Percentiles rank a stretch among this genome's conserved stretches.
Conservation (phyloP, 495 filamentous ascomycete genomes). For the Terfezia claveryi region DNA sequence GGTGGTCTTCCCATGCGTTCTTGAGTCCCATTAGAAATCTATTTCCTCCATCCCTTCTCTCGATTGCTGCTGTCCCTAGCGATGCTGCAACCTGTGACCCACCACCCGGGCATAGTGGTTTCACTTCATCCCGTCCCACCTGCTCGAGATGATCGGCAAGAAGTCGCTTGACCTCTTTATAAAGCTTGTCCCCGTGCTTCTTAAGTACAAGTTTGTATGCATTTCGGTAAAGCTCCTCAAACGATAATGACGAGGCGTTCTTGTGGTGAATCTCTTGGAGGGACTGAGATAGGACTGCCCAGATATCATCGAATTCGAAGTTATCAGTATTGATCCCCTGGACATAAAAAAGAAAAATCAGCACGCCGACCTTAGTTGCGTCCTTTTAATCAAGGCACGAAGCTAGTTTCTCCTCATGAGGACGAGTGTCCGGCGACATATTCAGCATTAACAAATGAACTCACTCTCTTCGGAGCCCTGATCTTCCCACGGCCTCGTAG, state of each 20-base stretch:
- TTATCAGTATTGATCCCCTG: conserved; percentile 35
- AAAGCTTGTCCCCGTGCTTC: conserved; percentile 67
- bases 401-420: no score
- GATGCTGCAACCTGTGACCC: conserved; percentile 20
- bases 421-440: no score
- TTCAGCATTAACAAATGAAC: conserved; percentile 10
- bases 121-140: conserved; percentile 13
- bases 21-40: conserved; percentile 58
- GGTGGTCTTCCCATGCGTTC: conserved; percentile 67
- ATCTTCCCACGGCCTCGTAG: conserved; percentile 33
- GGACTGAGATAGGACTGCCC: conserved; percentile 50
- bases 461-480: conserved; percentile 47
- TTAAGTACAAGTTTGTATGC: conserved; percentile 90
- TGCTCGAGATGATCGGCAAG: conserved; percentile 22
- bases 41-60: conserved; percentile 60
- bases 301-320: conserved; percentile 62
- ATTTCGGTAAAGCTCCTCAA: conserved; percentile 85
- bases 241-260: conserved; percentile 74
- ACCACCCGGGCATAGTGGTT: conserved; percentile 21
- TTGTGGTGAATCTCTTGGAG: conserved; percentile 75
- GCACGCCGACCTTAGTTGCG: background rate
- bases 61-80: conserved; percentile 40
- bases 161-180: conserved; percentile 52
- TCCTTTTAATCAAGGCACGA: background rate
- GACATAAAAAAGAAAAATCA: conserved; percentile 1